Base-by-base conservation (phyloP, 2,329 filamentous ascomycete species). In the Fonsecaea monophora region DNA sequence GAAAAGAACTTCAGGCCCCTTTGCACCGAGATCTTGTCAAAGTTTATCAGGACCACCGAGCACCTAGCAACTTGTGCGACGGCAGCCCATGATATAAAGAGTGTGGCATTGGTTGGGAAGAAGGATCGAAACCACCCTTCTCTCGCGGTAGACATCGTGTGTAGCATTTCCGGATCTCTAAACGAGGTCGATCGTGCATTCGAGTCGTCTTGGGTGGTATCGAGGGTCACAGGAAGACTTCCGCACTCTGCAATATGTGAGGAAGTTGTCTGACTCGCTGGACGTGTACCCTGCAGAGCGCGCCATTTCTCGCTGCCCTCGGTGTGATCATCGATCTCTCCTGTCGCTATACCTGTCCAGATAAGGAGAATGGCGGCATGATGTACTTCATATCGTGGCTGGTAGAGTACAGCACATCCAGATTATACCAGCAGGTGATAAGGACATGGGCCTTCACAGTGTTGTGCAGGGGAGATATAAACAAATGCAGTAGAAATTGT, bases 371-470 rank as follows among this genome's bases (percentile, higher is more conserved):
- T 1, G 60, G 60, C 10, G 60, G 54, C 18, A 54, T 10, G 12
- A 62, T 15, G 37, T 60, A 60, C 38, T 60, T 60, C 57, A 60
- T 3, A 3, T 37, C 57, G n/a, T 60, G 48, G 35, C 57, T 38
- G 10, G 13, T 18, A 38, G 48, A 60, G n/a, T 60, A 60, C 35
- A 60, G 57, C 4, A 60, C 37, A 37, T 60, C 38, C 35, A 60
- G 30, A 9, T 48, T 38, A 25, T 60, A 37, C 57, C 57, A 60
- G 10, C 15, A 38, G 10, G 37, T 60, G 13, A 3, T 5, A 10
- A 60, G 21, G 13, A 25, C 35, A 18, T 60, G 57, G 13, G 21
- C 35, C 35, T 35, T 48, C 25, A 38, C 45, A 60, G 38, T 45
- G 38, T n/a, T 25, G 9, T 37, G 6, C 34, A 37, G 34, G 34